These are phyloP conservation scores for Phyllosticta citrichinensis DNA, from an alignment of 2,329 filamentous ascomycete genomes.

Conservation along the genomic window DNA sequence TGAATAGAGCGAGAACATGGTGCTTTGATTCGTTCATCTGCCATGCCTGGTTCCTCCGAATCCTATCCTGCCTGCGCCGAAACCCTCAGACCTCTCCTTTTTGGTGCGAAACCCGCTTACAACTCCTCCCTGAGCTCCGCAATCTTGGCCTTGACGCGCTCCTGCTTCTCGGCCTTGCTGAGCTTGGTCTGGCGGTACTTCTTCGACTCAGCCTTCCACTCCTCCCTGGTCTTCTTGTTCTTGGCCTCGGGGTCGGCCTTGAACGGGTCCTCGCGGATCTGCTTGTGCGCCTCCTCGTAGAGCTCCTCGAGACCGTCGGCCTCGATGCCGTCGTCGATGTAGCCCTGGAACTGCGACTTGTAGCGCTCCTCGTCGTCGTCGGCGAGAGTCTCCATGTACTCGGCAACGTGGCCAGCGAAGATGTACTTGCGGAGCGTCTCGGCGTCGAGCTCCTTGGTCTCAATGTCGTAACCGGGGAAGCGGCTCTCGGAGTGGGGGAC, in stretches of 20 bases:
- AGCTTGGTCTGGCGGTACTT: slow-evolving; percentile 76
- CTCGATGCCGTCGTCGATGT: slow-evolving; percentile 94
- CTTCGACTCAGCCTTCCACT: slow-evolving; percentile 92
- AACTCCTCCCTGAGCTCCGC: slow-evolving; percentile 53
- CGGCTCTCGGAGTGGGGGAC: slow-evolving; percentile 98
- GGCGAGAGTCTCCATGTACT: slow-evolving; percentile 99
- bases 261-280: slow-evolving; percentile 95
- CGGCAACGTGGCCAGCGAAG: slow-evolving; percentile 92
- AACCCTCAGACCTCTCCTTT: slow-evolving; percentile 5
- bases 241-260: slow-evolving; percentile 72
- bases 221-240: slow-evolving; percentile 91
- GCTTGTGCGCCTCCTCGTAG: slow-evolving; percentile 88
- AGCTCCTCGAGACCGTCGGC: slow-evolving; percentile 95
- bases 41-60: slow-evolving; percentile 8
- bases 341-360: slow-evolving; percentile 96
- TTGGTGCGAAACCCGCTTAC: slow-evolving; percentile 1
- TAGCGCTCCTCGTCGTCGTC: slow-evolving; percentile 99
- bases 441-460: slow-evolving; percentile 94
- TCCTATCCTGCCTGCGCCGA: slow-evolving; percentile 9
- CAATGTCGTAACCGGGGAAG: slow-evolving; percentile 97
- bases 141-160: slow-evolving; percentile 85
- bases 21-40: slow-evolving; percentile 10
- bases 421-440: slow-evolving; percentile 99
- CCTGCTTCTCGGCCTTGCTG: slow-evolving; percentile 71
- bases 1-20: slow-evolving; percentile 7